Conservation (phyloP, 805 yeast genomes). For the Wickerhamiella kurtzmanii region DNA sequence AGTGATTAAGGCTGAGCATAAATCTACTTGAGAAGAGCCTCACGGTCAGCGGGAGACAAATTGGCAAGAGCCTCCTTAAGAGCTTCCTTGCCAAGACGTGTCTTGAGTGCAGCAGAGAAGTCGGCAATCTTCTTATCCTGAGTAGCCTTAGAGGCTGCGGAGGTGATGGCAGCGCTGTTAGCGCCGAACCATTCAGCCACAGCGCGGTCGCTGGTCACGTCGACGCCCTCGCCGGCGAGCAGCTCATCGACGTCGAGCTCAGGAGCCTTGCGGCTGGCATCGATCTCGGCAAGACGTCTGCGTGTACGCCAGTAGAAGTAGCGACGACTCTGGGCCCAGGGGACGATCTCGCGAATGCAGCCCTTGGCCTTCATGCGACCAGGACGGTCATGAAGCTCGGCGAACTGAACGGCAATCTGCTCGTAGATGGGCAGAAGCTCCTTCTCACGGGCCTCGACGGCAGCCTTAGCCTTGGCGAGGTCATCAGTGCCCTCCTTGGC, state of each 20-base stretch:
- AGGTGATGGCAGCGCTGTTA: constrained; percentile 49
- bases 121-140: constrained; percentile 4
- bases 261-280: too few relatives aligned
- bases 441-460: constrained; percentile 68
- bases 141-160: neutral
- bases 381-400: constrained; percentile 94
- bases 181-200: constrained; percentile 81
- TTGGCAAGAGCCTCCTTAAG: constrained; percentile 23
- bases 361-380: constrained; percentile 97
- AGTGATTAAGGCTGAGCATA: neutral
- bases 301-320: constrained; percentile 98
- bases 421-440: constrained; percentile 73
- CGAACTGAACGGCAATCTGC: constrained; percentile 89
- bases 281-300: constrained; percentile 81
- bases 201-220: constrained; percentile 53
- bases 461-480: constrained; percentile 46
- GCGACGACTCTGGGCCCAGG: constrained; percentile 82
- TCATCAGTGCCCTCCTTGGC: constrained; percentile 46
- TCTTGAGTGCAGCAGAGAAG: constrained; percentile 5
- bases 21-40: constrained; percentile 22
- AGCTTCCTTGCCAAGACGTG: constrained; percentile 15
- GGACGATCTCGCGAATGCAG: constrained; percentile 68
- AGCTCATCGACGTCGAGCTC: constrained; percentile 9
- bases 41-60: constrained; percentile 24
- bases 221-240: constrained; percentile 37